phyloP scores from a whole-genome alignment of 495 filamentous ascomycete genomes.

The Aspergillus olivimuriae region DNA sequence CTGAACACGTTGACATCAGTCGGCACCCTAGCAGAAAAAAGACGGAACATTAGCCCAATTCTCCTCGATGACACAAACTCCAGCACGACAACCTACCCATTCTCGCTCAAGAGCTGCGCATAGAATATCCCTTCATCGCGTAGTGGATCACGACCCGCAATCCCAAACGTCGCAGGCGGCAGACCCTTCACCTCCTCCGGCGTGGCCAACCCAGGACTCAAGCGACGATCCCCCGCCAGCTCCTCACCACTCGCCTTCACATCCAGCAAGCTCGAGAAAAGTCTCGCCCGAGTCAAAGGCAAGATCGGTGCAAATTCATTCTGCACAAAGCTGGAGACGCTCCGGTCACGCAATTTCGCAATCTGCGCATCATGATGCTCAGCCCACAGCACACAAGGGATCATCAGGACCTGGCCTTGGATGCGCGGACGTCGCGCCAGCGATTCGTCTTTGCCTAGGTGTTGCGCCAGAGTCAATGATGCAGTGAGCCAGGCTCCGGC shows the following conservation, averaged over 20 bases:
- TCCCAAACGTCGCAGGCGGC: conserved; percentile 38
- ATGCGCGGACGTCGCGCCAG: conserved; percentile 24
- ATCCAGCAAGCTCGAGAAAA: conserved; percentile 29
- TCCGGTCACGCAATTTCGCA: conserved; percentile 26
- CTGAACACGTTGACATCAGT: conserved; percentile 36
- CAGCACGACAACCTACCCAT: conserved; percentile 30
- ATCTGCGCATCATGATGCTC: conserved; percentile 28
- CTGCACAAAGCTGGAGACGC: conserved; percentile 32
- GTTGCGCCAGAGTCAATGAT: conserved; percentile 27
- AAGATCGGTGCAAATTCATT: conserved; percentile 35
- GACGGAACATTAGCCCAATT: no score
- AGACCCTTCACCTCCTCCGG: conserved; percentile 32
- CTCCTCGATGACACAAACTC: neutral
- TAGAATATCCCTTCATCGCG: conserved; percentile 42
- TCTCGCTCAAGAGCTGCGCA: conserved; percentile 36
- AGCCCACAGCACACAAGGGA: conserved; percentile 29
- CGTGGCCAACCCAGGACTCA: conserved; percentile 36
- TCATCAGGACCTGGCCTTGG: conserved; percentile 38
- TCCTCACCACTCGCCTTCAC: conserved; percentile 7
- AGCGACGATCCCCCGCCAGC: conserved; percentile 19
- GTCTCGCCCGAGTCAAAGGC: conserved; percentile 19
- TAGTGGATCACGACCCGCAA: conserved; percentile 41
- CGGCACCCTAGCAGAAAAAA: conserved; percentile 26
- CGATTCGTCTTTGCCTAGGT: conserved; percentile 15
- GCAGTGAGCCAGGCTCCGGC: conserved; percentile 42